Evolutionary conservation across 1,284 basidiomycete species (phyloP), one percentile per base, ranked within the genome.

Genomic region (Kwoniella shivajii): DNA sequence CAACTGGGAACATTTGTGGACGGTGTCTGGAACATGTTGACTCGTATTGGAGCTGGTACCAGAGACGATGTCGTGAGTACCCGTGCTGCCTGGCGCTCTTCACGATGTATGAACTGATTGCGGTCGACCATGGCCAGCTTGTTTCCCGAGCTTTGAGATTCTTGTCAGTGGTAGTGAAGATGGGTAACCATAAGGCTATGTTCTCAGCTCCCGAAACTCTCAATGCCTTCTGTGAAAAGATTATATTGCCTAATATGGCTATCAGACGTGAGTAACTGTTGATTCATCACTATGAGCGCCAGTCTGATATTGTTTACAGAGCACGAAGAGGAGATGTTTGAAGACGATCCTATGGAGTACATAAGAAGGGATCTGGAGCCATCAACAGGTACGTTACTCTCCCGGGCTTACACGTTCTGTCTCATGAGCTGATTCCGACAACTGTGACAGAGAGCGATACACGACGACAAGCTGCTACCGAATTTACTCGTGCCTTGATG

Each of bases 261-360:
- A 82, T 98, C 33, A 83, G 94, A 61, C 80, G 83, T 84, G 50
- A 64, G 79, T 69, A 11, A 16, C 50, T 26, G 11, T 22, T 14
- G 20, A 20, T 10, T 44, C 29, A 26, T 24, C 5, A 34, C 9
- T 14, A 34, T 14, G 3, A 41, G 5, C 24, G 20, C 16, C 20
- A n/a, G 29, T 22, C 31, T 30, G 34, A 29, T 29, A 14, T 6
- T 2, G 22, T 1, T 18, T 18, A 18, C 37, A 73, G 88, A 90
- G 51, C 88, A 92, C 63, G 94, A 98, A 62, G 84, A 94, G 58
- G 95, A 99, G 71, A 88, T 94, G 77, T 98, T 99, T 71, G 92
- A 98, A 77, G 95, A 99, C 62, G 93, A 97, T 66, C 95, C 95
- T 0, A 84, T 95, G 45, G 95, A 98, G 73, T 99, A 90, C 75